Base-by-base conservation (phyloP, 768 basidiomycete species). In the Tephrocybe sp. region DNA sequence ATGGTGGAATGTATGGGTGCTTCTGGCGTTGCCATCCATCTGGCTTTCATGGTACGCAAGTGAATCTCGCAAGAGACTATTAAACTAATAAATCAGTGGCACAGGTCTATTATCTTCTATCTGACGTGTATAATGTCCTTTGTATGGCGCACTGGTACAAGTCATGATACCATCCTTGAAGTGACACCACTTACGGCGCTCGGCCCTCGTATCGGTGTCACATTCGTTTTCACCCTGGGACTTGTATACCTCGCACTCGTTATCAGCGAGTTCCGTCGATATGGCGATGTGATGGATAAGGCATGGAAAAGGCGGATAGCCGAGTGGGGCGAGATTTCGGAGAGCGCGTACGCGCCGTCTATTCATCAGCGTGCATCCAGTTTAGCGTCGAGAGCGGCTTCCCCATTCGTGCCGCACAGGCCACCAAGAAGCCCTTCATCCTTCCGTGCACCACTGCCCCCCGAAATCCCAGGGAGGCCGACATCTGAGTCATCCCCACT, bases 1-100 rank as follows among this genome's bases (percentile, higher is more conserved):
- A 6, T 68, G 62, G 58, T 73, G 86, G 86, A 87, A 87, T 53
- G 78, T 83, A 4, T 85, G 84, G 83, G 77, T 86, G 1, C 53
- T 86, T 11, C 70, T 86, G 20, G 79, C 84, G 0, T 73, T 83
- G 69, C 84, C 84, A 0, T 77, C 74, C 0, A 57, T 82, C 12
- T 86, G 82, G 80, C 73, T 86, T 26, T 72, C 79, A 2, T 86
- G 83, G 83, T 80, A 48, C 21, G 59, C 42, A n/a, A n/a, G n/a
- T 2, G 15, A 8, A n/a, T 20, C 15, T 33, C 48, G 17, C 10
- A 30, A 9, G 7, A 20, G 30, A n/a, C 11, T 14, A 24, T 4
- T 11, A 32, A 20, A 12, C 17, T 30, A 23, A 43, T 14, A 50
- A 17, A 30, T 32, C 11, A 25, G 30, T 11, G 20, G 25, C 30